Evolutionary conservation across 768 basidiomycete species (phyloP), one percentile per base, ranked within the genome.

Genomic region (Pleurotus cornucopiae): DNA sequence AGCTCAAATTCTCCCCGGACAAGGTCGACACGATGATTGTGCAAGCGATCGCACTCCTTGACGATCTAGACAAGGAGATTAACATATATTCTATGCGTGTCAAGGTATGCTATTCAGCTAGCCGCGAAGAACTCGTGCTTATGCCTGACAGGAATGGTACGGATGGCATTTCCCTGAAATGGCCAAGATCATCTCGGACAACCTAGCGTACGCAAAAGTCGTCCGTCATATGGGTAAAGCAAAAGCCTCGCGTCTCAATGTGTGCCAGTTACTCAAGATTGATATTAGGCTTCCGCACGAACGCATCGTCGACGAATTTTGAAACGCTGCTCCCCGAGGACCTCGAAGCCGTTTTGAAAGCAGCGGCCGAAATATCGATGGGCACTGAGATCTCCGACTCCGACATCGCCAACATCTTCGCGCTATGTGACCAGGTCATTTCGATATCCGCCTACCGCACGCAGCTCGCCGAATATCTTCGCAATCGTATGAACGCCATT

Each of bases 81-180:
- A 99, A 99, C 76, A 97, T 98, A 53, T 99, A 99, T 68, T 84
- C 95, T 12, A 99, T 99, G 97, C 85, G 97, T 66, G 93, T 96
- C 46, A 99, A 99, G 83, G 95, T 95, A 57, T 34, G 79, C 56
- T 45, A 46, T 13, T 43, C 21, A 21, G 30, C n/a, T 34, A 20
- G 34, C 14, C 58, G 49, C 30, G 59, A 39, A 4, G 46, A 23
- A 25, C n/a, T 20, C 11, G 52, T 51, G 39, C 47, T 20, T 11
- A 48, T 23, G 13, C 38, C 46, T 4, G 9, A 3, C 63, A 97
- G 96, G 97, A 99, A 83, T 99, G 97, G 97, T 99, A 99, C 65
- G 97, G 97, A 38, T 99, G 97, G 97, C 97, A 99, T 76, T 99
- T 99, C 82, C 97, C 97, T 4, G 97, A 99, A 73, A 91, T 99